Conservation (phyloP, 2,329 filamentous ascomycete species). For the Verticillium nonalfalfae region DNA sequence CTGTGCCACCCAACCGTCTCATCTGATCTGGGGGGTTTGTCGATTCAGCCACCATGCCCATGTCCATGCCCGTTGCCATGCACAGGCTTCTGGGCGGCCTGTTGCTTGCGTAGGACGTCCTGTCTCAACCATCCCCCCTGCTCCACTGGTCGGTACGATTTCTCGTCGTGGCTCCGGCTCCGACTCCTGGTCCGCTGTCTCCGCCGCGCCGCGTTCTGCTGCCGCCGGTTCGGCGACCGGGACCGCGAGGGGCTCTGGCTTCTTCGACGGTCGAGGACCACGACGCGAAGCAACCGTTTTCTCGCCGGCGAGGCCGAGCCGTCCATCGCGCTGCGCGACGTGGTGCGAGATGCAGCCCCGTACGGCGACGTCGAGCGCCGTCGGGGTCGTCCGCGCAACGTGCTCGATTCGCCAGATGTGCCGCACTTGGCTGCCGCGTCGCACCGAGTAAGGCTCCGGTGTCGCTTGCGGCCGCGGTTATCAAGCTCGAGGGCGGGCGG, state of each 20-base stretch:
- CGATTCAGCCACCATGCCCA: not conserved
- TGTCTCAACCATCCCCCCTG: constrained; percentile 3
- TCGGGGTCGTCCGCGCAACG: constrained; percentile 32
- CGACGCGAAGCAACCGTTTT: constrained; percentile 32
- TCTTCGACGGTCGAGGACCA: constrained; percentile 32
- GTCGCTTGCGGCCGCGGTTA: constrained; percentile 30
- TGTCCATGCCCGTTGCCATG: not conserved
- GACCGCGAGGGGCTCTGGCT: constrained; percentile 37
- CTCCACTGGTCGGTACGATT: constrained; percentile 2
- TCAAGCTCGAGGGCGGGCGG: constrained; percentile 10
- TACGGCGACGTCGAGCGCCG: constrained; percentile 30
- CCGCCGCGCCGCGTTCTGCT: constrained; percentile 21
- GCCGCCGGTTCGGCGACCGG: constrained; percentile 22
- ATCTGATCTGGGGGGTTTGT: not conserved
- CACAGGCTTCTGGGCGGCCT: constrained; percentile 1
- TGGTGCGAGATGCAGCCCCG: constrained; percentile 19
- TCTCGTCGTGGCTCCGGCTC: constrained; percentile 19
- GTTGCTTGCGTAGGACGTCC: constrained; percentile 3
- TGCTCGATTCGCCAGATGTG: constrained; percentile 34
- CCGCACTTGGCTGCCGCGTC: constrained; percentile 25
- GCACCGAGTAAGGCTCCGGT: constrained; percentile 27
- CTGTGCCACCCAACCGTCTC: not conserved
- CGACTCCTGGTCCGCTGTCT: constrained; percentile 31
- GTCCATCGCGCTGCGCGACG: constrained; percentile 20
- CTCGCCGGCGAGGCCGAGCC: constrained; percentile 31